phyloP scores from a whole-genome alignment of 495 filamentous ascomycete species.

The Stereocaulon alpinum region DNA sequence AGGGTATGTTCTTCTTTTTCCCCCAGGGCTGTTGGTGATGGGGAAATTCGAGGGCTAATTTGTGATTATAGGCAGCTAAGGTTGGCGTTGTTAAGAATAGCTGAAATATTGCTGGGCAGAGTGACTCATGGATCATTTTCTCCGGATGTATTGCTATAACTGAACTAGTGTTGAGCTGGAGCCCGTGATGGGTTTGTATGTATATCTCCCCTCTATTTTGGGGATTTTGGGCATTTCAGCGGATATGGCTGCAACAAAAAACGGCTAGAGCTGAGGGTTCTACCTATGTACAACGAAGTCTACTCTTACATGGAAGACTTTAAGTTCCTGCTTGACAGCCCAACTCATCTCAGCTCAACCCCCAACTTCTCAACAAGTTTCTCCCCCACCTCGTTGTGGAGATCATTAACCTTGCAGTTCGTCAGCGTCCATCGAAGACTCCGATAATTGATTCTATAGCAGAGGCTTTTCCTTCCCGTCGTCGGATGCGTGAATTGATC shows the following conservation, averaged over 20 bases:
- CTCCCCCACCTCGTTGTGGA: constrained; percentile 57
- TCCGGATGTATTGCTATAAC: neutral
- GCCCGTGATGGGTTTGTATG: neutral
- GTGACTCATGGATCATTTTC: neutral
- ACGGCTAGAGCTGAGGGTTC: neutral
- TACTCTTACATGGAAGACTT: neutral
- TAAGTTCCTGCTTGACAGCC: too few species aligned
- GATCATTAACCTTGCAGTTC: constrained; percentile 61
- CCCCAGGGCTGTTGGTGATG: neutral
- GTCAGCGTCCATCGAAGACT: constrained; percentile 82
- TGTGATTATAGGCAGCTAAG: constrained; percentile 55
- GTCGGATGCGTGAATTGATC: constrained; percentile 89
- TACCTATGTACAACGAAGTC: neutral
- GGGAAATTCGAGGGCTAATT: neutral
- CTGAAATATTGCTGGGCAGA: neutral
- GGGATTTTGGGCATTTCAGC: constrained; percentile 17
- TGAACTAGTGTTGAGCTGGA: neutral
- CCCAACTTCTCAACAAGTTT: constrained; percentile 57
- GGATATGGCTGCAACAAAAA: constrained; percentile 2
- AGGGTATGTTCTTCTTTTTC: constrained; percentile 40
- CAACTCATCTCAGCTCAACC: constrained; percentile 66
- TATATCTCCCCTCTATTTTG: constrained; percentile 17
- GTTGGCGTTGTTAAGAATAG: constrained; percentile 77
- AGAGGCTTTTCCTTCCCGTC: constrained; percentile 69
- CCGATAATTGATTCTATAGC: constrained; percentile 86